Percentiles rank a stretch among this genome's conserved stretches.
These are phyloP conservation scores for Skeletonema costatum DNA, from an alignment of 108 stramenopile species.

Conservation along the genomic window DNA sequence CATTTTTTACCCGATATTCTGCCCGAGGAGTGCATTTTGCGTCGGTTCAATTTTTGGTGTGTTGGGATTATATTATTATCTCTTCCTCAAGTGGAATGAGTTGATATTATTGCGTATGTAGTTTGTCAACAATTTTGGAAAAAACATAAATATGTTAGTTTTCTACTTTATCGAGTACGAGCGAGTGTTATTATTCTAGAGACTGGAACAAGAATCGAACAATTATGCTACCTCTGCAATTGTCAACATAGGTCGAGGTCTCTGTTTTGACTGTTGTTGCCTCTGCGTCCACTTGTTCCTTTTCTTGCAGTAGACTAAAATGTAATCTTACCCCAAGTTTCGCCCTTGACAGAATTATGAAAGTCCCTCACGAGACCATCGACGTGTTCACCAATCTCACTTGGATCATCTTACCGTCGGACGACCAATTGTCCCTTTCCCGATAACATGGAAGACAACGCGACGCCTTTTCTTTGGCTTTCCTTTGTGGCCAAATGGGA, in stretches of 20 bases:
- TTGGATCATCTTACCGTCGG: conserved; percentile 39
- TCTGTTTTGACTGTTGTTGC: no score
- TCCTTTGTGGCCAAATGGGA: conserved; percentile 43
- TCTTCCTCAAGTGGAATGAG: conserved; percentile 39
- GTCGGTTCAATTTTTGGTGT: conserved; percentile 35
- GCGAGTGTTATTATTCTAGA: no score
- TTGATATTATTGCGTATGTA: neutral
- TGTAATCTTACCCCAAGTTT: conserved; percentile 39
- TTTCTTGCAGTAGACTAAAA: neutral
- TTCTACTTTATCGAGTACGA: no score
- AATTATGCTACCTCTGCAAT: no score
- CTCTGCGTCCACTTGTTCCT: no score
- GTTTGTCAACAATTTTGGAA: no score
- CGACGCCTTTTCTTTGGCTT: conserved; percentile 45
- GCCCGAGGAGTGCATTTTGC: conserved; percentile 54
- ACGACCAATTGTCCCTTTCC: conserved; percentile 57
- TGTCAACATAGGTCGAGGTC: no score
- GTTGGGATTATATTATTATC: conserved; percentile 44
- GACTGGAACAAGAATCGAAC: no score
- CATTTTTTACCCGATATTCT: conserved; percentile 87
- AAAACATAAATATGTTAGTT: no score
- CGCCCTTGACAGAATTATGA: conserved; percentile 40
- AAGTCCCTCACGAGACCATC: conserved; percentile 57
- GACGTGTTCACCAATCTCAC: conserved; percentile 40
- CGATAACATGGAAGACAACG: conserved; percentile 73